phyloP scores from a whole-genome alignment of 495 filamentous ascomycete species.

The Schizothecium vesticola region DNA sequence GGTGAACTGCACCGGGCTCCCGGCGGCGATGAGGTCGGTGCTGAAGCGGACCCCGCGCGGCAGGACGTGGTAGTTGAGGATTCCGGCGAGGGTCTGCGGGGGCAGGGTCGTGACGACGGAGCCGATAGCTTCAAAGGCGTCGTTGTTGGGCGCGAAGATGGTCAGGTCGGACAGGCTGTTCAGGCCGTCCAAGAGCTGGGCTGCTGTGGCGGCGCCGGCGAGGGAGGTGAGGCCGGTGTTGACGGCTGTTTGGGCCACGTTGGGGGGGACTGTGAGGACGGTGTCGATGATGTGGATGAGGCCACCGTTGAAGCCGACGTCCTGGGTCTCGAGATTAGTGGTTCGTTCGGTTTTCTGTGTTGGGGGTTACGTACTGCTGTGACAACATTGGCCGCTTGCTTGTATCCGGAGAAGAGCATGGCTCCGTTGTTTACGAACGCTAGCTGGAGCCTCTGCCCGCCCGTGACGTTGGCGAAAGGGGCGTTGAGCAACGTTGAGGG shows the following conservation, averaged over 20 bases:
- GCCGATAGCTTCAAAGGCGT: slow-evolving; percentile 23
- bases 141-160: slow-evolving; percentile 49
- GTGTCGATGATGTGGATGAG: slow-evolving; percentile 60
- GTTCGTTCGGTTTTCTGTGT: background rate
- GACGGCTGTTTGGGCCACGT: slow-evolving; percentile 13
- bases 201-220: slow-evolving; percentile 48
- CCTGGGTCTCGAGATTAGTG: slow-evolving; percentile 7
- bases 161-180: slow-evolving; percentile 49
- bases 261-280: slow-evolving; percentile 51
- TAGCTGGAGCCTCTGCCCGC: slow-evolving; percentile 32
- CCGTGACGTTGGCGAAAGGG: slow-evolving; percentile 42
- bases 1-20: slow-evolving; percentile 27
- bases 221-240: slow-evolving; percentile 49
- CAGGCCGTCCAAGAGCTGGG: slow-evolving; percentile 41
- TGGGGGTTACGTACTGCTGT: slow-evolving; percentile 13
- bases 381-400: slow-evolving; percentile 17
- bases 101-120: slow-evolving; percentile 12
- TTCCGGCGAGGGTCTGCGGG: slow-evolving; percentile 12
- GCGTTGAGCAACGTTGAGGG: slow-evolving; percentile 43
- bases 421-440: slow-evolving; percentile 17
- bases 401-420: slow-evolving; percentile 21
- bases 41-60: slow-evolving; percentile 39
- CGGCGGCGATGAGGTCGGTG: slow-evolving; percentile 25
- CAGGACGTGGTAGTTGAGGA: slow-evolving; percentile 32
- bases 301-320: slow-evolving; percentile 40